These are phyloP conservation scores for Ganoderma lucidum DNA, from an alignment of 1,284 basidiomycete genomes.

Conservation along the genomic window DNA sequence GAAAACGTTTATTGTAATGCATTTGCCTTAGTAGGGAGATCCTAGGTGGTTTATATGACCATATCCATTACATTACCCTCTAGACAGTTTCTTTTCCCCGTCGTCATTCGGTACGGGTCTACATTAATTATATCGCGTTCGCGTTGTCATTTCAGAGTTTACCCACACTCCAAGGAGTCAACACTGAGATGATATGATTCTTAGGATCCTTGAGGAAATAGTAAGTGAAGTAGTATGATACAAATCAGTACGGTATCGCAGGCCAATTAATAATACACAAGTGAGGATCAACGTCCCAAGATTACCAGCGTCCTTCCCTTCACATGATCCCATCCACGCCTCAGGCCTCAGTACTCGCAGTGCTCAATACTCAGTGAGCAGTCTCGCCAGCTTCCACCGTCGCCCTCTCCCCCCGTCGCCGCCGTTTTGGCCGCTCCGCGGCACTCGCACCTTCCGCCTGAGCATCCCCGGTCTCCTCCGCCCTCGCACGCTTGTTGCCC, in stretches of 20 bases:
- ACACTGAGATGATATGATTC: too few relatives aligned
- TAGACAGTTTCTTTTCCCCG: too few relatives aligned
- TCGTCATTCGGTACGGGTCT: too few relatives aligned
- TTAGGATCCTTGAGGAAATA: neutral
- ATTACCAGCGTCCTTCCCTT: neutral
- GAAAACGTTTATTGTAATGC: too few relatives aligned
- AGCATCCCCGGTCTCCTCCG: constrained; percentile 13
- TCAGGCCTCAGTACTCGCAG: too few relatives aligned
- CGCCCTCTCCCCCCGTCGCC: constrained; percentile 11
- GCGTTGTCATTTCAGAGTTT: too few relatives aligned
- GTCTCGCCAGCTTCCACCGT: neutral
- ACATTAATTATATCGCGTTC: too few relatives aligned
- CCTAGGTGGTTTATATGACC: too few relatives aligned
- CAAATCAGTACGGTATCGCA: neutral
- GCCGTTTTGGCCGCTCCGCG: constrained; percentile 12
- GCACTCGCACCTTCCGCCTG: constrained; percentile 4
- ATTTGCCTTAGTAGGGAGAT: too few relatives aligned
- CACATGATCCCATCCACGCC: neutral
- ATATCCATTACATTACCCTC: too few relatives aligned
- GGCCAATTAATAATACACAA: neutral
- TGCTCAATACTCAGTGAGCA: neutral
- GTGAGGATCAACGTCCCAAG: neutral
- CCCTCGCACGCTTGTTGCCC: constrained; percentile 14
- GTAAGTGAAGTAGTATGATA: neutral
- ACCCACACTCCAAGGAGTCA: too few relatives aligned